Base-by-base conservation (phyloP, 768 basidiomycete genomes). In the Phanerochaete carnosa region DNA sequence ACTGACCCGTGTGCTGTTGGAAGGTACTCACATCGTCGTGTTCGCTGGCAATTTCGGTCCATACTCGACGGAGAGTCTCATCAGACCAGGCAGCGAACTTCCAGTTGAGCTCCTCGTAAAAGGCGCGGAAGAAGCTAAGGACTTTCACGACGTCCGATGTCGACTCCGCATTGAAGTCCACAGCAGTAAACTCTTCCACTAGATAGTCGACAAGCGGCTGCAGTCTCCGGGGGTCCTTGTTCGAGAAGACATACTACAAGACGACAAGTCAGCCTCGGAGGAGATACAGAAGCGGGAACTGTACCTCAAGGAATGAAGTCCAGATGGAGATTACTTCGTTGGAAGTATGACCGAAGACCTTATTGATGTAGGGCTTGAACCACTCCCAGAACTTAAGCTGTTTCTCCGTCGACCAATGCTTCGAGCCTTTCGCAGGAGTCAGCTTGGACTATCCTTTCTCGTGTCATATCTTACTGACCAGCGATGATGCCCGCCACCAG, bases 1-100 rank as follows among this genome's bases (percentile, higher is more conserved):
- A 58, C 52, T 54, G 56, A 22, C 55, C 28, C 1, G 62, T 47
- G 45, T 53, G 49, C 37, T 45, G 61, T 46, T 54, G 37, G 33
- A 50, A 45, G 54, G 30, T 45, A 74, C 79, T 62, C 63, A 87
- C 90, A 68, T 93, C 90, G 59, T 92, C 91, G 66, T 94, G 92
- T 67, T 92, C 90, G 61, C 49, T 79, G 73, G 62, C 61, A 16
- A 94, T 79, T 64, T 90, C 86, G 0, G 75, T 72, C 88, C 92
- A 94, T 55, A 84, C 87, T 16, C 85, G 78, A 19, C 83, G 78
- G 28, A 92, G 75, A 15, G 85, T 81, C 33, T 84, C 80, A 58
- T 91, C 84, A 7, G 82, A 76, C 94, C 94, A 95, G 1, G 90
- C 80, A 8, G 80, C 74, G 69, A 94, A 95, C 64, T 92, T 91